These are phyloP conservation scores for Lipomyces orientalis DNA, from an alignment of 805 yeast genomes.

Conservation along the genomic window DNA sequence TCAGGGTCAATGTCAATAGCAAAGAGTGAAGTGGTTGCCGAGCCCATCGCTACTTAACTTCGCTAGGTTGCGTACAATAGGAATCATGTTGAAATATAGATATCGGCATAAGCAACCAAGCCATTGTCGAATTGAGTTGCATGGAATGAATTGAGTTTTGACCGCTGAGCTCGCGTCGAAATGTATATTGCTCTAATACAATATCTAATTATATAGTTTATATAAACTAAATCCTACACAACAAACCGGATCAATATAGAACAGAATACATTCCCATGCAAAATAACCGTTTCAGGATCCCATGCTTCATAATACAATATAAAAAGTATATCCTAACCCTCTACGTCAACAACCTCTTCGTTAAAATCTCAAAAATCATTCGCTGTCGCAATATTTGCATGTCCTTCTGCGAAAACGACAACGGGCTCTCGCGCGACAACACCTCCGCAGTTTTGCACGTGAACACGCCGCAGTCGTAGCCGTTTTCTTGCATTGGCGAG, in stretches of 20 bases:
- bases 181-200: background rate
- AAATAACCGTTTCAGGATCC: background rate
- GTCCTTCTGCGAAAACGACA: constrained; percentile 68
- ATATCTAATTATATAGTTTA: background rate
- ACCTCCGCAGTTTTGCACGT: constrained; percentile 77
- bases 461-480: constrained; percentile 94
- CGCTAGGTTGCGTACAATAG: no score
- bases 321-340: background rate
- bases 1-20: background rate
- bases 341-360: constrained; percentile 22
- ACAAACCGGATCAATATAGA: background rate
- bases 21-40: background rate
- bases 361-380: constrained; percentile 67
- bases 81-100: no score
- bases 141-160: background rate
- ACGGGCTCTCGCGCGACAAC: constrained; percentile 56
- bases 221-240: background rate
- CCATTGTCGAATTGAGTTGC: no score
- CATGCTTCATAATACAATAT: constrained; percentile 1
- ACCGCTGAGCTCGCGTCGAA: background rate
- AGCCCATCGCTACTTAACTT: background rate
- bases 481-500: constrained; percentile 89
- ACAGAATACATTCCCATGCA: background rate
- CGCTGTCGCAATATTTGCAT: constrained; percentile 69
- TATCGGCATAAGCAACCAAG: no score